Conservation (phyloP, 2,329 filamentous ascomycete species). For the Lasiodiplodia gonubiensis region DNA sequence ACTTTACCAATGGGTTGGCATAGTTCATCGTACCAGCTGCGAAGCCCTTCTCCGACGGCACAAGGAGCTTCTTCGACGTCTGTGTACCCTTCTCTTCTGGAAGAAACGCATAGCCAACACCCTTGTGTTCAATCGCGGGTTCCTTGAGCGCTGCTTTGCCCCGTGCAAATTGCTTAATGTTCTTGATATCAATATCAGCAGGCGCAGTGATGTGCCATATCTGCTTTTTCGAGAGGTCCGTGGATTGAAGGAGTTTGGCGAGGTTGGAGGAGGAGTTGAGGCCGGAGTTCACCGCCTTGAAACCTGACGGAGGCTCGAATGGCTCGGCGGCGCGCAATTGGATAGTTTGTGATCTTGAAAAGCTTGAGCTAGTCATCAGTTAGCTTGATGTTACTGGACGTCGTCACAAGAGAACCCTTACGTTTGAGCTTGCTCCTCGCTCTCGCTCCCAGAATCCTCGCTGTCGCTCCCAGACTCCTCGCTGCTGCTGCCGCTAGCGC, state of each 20-base stretch:
- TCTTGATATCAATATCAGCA: constrained; percentile 69
- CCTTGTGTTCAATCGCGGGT: constrained; percentile 66
- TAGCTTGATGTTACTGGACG: constrained; percentile 1
- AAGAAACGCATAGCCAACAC: constrained; percentile 66
- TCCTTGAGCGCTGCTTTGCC: constrained; percentile 61
- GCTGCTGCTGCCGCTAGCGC: constrained; percentile 7
- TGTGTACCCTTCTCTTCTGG: constrained; percentile 58
- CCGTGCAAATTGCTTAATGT: constrained; percentile 69
- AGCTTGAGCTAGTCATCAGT: constrained; percentile 25
- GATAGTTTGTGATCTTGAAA: constrained; percentile 27
- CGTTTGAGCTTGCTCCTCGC: constrained; percentile 35
- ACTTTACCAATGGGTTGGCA: not conserved
- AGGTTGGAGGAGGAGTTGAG: constrained; percentile 42
- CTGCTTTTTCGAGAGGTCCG: constrained; percentile 71
- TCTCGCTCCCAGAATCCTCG: constrained; percentile 48
- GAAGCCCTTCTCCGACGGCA: constrained; percentile 65
- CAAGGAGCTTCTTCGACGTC: constrained; percentile 64
- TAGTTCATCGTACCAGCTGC: constrained; percentile 55
- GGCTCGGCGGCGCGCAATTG: constrained; percentile 40
- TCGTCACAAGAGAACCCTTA: constrained; percentile 32
- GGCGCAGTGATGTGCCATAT: constrained; percentile 82
- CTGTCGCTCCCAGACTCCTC: constrained; percentile 37
- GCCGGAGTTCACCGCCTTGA: constrained; percentile 57
- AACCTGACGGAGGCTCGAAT: constrained; percentile 51
- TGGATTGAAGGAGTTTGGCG: constrained; percentile 61